Evolutionary conservation across 148 eudicot species (phyloP).

Genomic region (Nyssa sinensis): DNA sequence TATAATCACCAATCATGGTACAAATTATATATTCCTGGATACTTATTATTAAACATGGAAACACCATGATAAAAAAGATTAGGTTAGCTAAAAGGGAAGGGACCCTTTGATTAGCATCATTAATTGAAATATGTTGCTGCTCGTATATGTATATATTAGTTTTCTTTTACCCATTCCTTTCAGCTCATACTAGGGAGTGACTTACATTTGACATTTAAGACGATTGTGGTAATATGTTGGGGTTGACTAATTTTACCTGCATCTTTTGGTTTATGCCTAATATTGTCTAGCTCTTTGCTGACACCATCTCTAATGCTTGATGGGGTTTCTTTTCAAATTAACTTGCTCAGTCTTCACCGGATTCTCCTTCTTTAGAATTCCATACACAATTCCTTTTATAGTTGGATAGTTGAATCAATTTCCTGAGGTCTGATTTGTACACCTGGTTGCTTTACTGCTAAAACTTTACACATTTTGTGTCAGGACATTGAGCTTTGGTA

Average conservation of each 20-base stretch:
- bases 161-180: background rate
- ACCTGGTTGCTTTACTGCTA: background rate
- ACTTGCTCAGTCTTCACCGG: background rate
- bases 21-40: background rate
- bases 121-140: background rate
- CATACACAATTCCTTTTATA: background rate
- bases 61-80: background rate
- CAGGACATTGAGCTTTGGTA: background rate
- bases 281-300: background rate
- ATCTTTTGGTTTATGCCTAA: background rate
- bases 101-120: slow-evolving; percentile 2
- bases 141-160: too few relatives aligned
- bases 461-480: background rate
- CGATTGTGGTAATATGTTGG: background rate
- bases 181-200: too few relatives aligned
- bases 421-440: background rate
- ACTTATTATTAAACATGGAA: background rate
- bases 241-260: background rate
- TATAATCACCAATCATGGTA: too few relatives aligned
- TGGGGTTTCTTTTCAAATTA: background rate
- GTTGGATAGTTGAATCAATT: background rate
- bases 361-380: background rate
- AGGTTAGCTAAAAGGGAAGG: background rate
- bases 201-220: background rate
- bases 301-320: background rate